Percentiles rank a stretch among this genome's conserved stretches.
These are phyloP conservation scores for Quercus cerris DNA, from an alignment of 306 rosid genomes.

Conservation along the genomic window DNA sequence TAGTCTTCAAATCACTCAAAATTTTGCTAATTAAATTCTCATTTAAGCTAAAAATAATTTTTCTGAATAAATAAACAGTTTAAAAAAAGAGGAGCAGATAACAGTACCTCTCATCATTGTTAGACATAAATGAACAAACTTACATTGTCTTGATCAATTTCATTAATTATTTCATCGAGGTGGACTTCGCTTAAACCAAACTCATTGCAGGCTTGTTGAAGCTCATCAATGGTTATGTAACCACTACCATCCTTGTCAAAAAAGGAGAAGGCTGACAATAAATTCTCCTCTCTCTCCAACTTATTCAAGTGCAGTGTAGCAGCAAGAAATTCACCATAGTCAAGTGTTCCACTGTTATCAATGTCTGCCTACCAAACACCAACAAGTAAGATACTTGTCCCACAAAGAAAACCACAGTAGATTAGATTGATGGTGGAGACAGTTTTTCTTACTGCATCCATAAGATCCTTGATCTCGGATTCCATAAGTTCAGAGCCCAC, in stretches of 20 bases:
- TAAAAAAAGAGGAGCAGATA: no score
- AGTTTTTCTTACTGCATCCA: slow-evolving; percentile 52
- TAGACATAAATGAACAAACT: slow-evolving; percentile 13
- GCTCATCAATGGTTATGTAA: slow-evolving; percentile 59
- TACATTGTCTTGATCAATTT: slow-evolving; percentile 58
- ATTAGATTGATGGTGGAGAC: background rate
- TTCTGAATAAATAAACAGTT: no score
- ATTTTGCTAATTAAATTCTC: no score
- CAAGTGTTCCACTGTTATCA: slow-evolving; percentile 55
- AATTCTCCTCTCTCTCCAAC: slow-evolving; percentile 57
- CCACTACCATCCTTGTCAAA: slow-evolving; percentile 66
- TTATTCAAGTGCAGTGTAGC: slow-evolving; percentile 63
- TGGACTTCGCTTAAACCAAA: slow-evolving; percentile 54
- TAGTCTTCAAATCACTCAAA: no score
- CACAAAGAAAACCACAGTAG: background rate
- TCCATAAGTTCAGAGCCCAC: slow-evolving; percentile 65
- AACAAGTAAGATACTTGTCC: background rate
- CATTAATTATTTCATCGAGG: slow-evolving; percentile 55
- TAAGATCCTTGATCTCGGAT: slow-evolving; percentile 62
- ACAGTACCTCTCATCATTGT: background rate
- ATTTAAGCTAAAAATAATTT: no score
- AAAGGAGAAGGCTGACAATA: slow-evolving; percentile 53
- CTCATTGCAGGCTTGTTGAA: slow-evolving; percentile 62
- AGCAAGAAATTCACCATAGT: slow-evolving; percentile 60
- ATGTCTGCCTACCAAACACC: slow-evolving; percentile 45